Evolutionary conservation across 73 alveolate species (phyloP).

Genomic region (Paramecium primaurelia): DNA sequence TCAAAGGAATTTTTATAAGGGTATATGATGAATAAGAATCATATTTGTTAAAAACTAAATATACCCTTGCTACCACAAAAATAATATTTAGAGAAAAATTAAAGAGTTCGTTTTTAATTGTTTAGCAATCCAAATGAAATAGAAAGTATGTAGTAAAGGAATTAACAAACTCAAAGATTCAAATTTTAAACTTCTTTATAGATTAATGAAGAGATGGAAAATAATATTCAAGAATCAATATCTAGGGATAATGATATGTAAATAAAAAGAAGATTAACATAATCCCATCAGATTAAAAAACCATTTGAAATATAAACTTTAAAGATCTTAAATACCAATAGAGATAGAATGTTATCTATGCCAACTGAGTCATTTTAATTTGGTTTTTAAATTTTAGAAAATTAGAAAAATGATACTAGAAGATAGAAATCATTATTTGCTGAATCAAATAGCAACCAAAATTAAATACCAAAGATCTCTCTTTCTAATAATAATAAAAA

Average conservation of each 20-base stretch:
- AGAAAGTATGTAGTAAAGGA: background rate
- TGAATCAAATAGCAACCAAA: too few species aligned
- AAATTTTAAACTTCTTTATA: too few species aligned
- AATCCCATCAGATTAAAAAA: background rate
- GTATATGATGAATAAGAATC: too few species aligned
- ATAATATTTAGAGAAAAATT: background rate
- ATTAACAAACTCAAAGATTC: background rate
- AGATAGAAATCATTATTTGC: background rate
- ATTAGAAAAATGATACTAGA: too few species aligned
- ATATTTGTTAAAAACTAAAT: too few species aligned
- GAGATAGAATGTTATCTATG: background rate
- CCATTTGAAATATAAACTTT: background rate
- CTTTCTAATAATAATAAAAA: background rate
- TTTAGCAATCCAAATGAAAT: too few species aligned
- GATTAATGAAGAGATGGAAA: too few species aligned
- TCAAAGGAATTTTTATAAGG: too few species aligned
- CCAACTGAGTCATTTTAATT: background rate
- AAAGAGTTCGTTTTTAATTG: background rate
- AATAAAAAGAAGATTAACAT: background rate
- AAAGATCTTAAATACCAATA: background rate
- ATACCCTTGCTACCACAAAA: too few species aligned
- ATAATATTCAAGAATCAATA: too few species aligned
- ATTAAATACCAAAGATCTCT: too few species aligned
- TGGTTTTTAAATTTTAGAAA: too few species aligned
- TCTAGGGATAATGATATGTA: background rate